Evolutionary conservation across 2,329 filamentous ascomycete species (phyloP), one percentile per base, ranked within the genome.

Genomic region (Chaetomiaceae sp.): DNA sequence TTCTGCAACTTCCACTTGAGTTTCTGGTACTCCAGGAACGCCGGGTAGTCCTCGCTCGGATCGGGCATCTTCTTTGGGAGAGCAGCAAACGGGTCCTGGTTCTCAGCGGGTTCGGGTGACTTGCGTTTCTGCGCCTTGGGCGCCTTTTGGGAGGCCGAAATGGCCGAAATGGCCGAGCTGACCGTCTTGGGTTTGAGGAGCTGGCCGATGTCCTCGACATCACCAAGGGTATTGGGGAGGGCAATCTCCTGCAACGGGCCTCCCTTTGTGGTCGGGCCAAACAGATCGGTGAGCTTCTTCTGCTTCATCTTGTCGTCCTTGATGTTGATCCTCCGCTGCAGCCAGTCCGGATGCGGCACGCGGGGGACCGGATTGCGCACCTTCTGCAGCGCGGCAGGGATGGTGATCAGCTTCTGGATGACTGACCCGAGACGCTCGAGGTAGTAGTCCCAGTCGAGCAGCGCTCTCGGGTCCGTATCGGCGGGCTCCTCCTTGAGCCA

Each of bases 1-100:
- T 91, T 95, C 68, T 99, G 94, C 34, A 97, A 87, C 74, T 92
- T 96, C 94, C 94, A 99, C 71, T 99, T 99, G 73, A 91, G 84
- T 71, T 99, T 99, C 68, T 99, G 94, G 65, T 97, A 97, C 65
- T 87, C 80, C 49, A 99, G 70, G 76, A 95, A 99, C 0, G 83
- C 89, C 17, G 83, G 75, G 62, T 99, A 99, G 69, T 99, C 87
- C 45, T 94, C 84, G 0, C 84, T 88, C 19, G 94, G 88, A 22
- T 81, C 82, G 1, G 94, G 92, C 87, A 96, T 95, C 38, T 82
- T 79, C 56, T 87, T 82, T 0, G 94, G 94, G 14, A 99, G 77
- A 22, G 82, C 82, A 25, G 90, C 85, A 69, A 90, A 95, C 0
- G 91, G 91, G 65, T 97, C 89, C 0, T 80, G 71, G 3, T 80